Evolutionary conservation across 202 grass and related monocot genomes (phyloP), one percentile per base, ranked within the genome.

Genomic region (Carex arenaria): DNA sequence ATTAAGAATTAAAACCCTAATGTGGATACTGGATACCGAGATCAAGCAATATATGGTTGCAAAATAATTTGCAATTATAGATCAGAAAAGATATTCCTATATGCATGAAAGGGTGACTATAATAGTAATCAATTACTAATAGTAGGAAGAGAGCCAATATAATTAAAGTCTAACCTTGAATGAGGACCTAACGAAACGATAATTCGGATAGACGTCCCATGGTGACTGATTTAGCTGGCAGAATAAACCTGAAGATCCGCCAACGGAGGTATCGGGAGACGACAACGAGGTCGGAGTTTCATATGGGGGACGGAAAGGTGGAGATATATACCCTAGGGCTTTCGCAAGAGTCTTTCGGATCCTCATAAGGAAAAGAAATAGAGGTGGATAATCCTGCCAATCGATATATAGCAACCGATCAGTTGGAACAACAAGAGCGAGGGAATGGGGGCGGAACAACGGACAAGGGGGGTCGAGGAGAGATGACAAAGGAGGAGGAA

Each of bases 161-260:
- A 30, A 3, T 34, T 4, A 15, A 55, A 15, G 57, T 69, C 7
- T 15, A n/a, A 31, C 32, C 72, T 80, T 84, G 79, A 93, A 92
- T 67, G 93, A 31, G 12, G 82, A 75, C 77, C 84, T 70, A 68
- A 72, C 43, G 55, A 87, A n/a, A 49, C 78, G 31, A 19, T 90
- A 85, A 45, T 90, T 78, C 7, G 64, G 31, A 56, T 87, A 78
- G 11, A 87, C 80, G 43, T 97, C 89, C 88, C 87, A 91, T 0
- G 91, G 88, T 15, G 89, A 88, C 70, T 70, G 47, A 83, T 68
- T 97, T 49, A 87, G 86, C 83, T 86, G 59, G 80, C 85, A 94
- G 64, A 60, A 8, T 17, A 83, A 56, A 1, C 22, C 47, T 1
- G 61, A 57, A 42, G 77, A 64, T 38, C 85, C 55, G 3, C 22